Evolutionary conservation across 306 rosid genomes (phyloP).

Genomic region (Abrus precatorius): DNA sequence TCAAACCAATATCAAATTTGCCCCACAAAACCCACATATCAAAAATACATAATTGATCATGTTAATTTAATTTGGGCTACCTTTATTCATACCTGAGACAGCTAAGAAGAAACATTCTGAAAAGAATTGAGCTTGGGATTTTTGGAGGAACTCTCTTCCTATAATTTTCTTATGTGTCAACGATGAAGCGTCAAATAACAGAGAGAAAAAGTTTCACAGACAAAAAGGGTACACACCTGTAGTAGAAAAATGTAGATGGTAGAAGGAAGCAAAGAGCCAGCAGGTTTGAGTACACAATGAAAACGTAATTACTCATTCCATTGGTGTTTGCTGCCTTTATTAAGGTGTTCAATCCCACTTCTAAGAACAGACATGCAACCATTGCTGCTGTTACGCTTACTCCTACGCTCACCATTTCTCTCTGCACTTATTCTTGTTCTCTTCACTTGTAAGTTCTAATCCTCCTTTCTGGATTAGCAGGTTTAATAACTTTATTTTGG

Average conservation of each 20-base stretch:
- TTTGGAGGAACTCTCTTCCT: conserved; percentile 54
- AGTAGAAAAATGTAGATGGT: conserved; percentile 47
- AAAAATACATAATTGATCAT: not conserved
- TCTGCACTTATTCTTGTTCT: not conserved
- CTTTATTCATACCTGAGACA: conserved; percentile 49
- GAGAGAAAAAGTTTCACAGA: not conserved
- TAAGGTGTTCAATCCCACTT: conserved; percentile 51
- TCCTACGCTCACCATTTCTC: conserved; percentile 44
- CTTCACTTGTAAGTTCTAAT: not conserved
- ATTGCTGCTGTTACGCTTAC: conserved; percentile 45
- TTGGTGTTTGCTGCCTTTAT: conserved; percentile 46
- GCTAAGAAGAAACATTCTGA: conserved; percentile 45
- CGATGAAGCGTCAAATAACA: not conserved
- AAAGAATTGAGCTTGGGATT: conserved; percentile 29
- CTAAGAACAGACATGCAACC: conserved; percentile 50
- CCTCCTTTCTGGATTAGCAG: too few species aligned
- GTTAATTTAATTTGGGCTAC: not conserved
- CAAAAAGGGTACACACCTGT: conserved; percentile 35
- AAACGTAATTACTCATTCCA: conserved; percentile 58
- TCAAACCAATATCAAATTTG: not conserved
- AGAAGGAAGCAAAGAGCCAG: conserved; percentile 54
- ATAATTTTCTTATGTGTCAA: not conserved
- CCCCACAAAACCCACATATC: not conserved
- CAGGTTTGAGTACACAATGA: conserved; percentile 49
- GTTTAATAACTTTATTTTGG: too few species aligned